A percentile compares a stretch with the other conserved stretches of the same genome.
Conservation (phyloP, 208 protist species). For the Spironucleus salmonicida region DNA sequence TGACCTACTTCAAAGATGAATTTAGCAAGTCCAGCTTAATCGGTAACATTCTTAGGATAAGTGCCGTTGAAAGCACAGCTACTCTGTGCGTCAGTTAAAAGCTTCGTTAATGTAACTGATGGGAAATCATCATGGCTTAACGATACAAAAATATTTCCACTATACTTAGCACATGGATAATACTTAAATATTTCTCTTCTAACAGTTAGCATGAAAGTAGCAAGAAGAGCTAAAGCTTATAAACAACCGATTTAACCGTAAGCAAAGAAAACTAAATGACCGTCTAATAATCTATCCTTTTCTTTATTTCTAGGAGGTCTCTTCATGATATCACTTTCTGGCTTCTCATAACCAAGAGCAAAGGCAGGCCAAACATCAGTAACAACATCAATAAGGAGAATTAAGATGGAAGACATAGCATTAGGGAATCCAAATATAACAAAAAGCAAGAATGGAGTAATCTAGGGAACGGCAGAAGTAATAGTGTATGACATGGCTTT, state of each 20-base stretch:
- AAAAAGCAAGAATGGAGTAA: slow-evolving; percentile 16
- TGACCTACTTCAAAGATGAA: no score
- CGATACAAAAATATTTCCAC: no score
- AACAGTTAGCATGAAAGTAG: neutral
- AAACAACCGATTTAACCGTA: neutral
- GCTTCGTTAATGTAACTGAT: no score
- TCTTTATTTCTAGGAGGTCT: neutral
- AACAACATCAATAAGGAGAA: neutral
- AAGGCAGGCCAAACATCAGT: neutral
- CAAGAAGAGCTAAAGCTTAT: neutral
- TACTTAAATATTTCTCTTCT: no score
- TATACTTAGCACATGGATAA: no score
- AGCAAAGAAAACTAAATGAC: neutral
- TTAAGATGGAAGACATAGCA: neutral
- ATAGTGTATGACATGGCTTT: slow-evolving; percentile 35
- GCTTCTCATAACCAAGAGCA: neutral
- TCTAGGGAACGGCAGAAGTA: slow-evolving; percentile 19
- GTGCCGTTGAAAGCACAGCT: no score
- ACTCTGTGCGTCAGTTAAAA: no score
- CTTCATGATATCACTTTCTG: neutral
- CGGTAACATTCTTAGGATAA: no score
- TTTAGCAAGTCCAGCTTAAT: no score
- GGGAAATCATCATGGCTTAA: no score
- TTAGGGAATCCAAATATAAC: slow-evolving; percentile 1
- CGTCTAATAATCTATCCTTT: neutral